Evolutionary conservation across 1,284 basidiomycete species (phyloP), one percentile per base, ranked within the genome.

Genomic region (Apiotrichum veenhuisii): DNA sequence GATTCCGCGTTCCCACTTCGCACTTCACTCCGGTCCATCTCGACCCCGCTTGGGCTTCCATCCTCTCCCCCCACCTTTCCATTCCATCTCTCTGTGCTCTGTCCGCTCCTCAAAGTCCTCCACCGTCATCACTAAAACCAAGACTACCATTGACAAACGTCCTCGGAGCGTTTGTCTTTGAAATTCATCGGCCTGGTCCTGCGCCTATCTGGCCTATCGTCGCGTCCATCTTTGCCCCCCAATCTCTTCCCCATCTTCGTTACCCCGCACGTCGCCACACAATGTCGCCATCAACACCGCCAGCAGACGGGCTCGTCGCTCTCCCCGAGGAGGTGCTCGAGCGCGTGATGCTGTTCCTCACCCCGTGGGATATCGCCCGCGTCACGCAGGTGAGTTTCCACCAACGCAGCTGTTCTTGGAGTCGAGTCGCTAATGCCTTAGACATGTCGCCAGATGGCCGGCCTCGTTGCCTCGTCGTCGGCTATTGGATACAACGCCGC

Each of bases 301-400:
- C 46, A 2, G 2, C 30, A 10, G 46, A 34, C 10, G 27, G 46
- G 26, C 36, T 66, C 34, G 11, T 44, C 14, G 36, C 41, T 3
- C 52, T 73, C 4, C 71, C 71, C 9, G 62, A 63, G 11, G 71
- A 73, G 51, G 63, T 73, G 0, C 33, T 72, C 23, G 64, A 65
- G 42, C 62, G 64, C 46, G 48, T 73, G 11, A 68, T 59, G 33
- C 41, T 66, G 10, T 20, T 38, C 10, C 55, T 71, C 17, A 34
- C 40, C 25, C 50, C 68, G 8, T 45, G 40, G 12, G 68, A 67
- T 14, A 50, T 67, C 10, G 52, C 68, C 8, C 9, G 22, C 0
- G 54, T 68, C 18, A 38, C 57, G n/a, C 52, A 55, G 47, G 71
- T 73, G 43, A 55, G 69, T 64, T 41, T 3, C 5, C 23, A 18